Base-by-base conservation (phyloP, 2,329 filamentous ascomycete genomes). In the Knoxdaviesia capensis region DNA sequence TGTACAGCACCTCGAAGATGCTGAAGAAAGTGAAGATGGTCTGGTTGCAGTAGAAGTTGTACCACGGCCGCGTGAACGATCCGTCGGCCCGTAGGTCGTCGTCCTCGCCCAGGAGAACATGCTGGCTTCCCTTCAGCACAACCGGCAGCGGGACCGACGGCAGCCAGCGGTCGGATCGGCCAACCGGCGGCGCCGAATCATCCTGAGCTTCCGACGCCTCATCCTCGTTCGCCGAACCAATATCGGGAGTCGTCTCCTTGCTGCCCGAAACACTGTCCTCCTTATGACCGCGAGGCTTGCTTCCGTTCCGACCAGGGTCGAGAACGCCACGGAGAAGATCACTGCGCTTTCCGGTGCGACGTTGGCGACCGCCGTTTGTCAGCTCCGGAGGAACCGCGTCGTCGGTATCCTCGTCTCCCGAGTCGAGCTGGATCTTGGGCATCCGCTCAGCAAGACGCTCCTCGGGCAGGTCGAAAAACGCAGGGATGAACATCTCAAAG, bases 11-110 rank as follows among this genome's bases (percentile, higher is more conserved):
- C 54, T 94, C 77, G 56, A 98, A 90, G 46, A 94, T 78, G 50
- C 80, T 83, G 64, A 98, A 81, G 67, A 98, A 96, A 59, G 90
- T 87, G 55, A 86, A 94, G 45, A 98, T 79, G 4, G 80, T 84
- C 52, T 85, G 74, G 57, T 94, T 96, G 56, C 79, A 80, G 63
- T 92, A 98, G 55, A 96, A 75, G 55, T 88, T 88, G 64, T 85
- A 93, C 59, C 74, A 77, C 7, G 77, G 76, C 39, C 87, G 81
- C 49, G 71, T 69, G 59, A 90, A 93, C 44, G 82, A 77, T 41
- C 86, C 81, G 46, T 94, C 85, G 46, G 61, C 80, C 65, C 70
- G 88, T 51, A 71, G 72, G 59, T 68, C 76, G 53, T 68, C 73
- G 49, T 71, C 74, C 35, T 63, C 69, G 53, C 66, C 73, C 57